A percentile compares a stretch with the other conserved stretches of the same genome.
These are phyloP conservation scores for Mycena latifolia DNA, from an alignment of 768 basidiomycete species.

Conservation along the genomic window DNA sequence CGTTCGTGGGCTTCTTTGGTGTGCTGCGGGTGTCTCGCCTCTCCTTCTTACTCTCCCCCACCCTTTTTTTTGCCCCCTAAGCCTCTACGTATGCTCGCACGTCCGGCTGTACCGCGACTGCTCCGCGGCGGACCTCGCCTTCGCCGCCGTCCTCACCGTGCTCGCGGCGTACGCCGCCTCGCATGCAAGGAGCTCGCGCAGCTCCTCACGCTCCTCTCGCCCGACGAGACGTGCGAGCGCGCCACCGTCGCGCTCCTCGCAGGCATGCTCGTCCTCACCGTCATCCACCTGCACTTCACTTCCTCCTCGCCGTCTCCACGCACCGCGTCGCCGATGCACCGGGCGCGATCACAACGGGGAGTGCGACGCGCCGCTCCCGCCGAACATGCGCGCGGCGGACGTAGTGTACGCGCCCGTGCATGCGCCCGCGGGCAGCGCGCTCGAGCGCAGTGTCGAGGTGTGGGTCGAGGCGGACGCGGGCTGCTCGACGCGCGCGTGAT, in stretches of 20 bases:
- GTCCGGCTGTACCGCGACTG: conserved; percentile 89
- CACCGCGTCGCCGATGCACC: conserved; percentile 5
- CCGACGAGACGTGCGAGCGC: conserved; percentile 78
- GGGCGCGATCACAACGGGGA: neutral
- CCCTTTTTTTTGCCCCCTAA: too few relatives aligned
- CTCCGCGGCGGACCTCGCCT: conserved; percentile 31
- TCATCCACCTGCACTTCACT: conserved; percentile 85
- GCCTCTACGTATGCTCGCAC: too few relatives aligned
- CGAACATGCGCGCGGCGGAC: conserved; percentile 9
- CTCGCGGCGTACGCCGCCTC: conserved; percentile 55
- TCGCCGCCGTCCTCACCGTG: conserved; percentile 45
- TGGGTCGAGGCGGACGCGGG: too few relatives aligned
- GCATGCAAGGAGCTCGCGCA: conserved; percentile 74
- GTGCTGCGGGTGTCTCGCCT: too few relatives aligned
- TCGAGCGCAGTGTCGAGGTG: conserved; percentile 10
- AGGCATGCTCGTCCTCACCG: conserved; percentile 70
- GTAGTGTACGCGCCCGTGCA: conserved; percentile 35
- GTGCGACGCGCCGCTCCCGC: conserved; percentile 16
- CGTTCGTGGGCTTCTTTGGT: too few relatives aligned
- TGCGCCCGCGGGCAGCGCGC: neutral
- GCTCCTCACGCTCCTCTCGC: conserved; percentile 69
- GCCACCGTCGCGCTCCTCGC: conserved; percentile 71
- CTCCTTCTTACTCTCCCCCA: too few relatives aligned
- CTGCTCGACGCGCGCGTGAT: too few relatives aligned
- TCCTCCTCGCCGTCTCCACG: conserved; percentile 70